Evolutionary conservation across 768 basidiomycete species (phyloP).

Genomic region (Serendipita indica): DNA sequence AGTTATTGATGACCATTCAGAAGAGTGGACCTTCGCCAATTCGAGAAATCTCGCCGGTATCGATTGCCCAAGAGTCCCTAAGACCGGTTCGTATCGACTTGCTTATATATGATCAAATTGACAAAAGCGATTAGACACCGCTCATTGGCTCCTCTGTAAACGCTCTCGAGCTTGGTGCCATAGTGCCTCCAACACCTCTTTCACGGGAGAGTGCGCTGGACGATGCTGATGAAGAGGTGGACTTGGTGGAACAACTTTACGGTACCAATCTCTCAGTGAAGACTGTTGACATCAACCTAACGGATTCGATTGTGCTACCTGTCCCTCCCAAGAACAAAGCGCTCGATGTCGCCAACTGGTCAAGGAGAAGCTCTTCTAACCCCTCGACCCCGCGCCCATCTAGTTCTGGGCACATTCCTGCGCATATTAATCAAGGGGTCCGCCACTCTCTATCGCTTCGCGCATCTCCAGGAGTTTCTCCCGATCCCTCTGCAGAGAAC

Average conservation of each 20-base stretch:
- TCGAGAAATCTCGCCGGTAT: not conserved
- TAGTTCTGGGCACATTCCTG: not conserved
- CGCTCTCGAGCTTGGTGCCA: not conserved
- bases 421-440: not conserved
- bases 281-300: conserved; percentile 56
- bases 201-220: conserved; percentile 16
- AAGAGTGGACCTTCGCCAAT: conserved; percentile 2
- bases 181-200: not conserved
- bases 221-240: conserved; percentile 73
- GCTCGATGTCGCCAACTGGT: conserved; percentile 77
- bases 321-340: conserved; percentile 77
- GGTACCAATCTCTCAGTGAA: conserved; percentile 62
- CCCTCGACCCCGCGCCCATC: conserved; percentile 19
- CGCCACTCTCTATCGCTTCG: not conserved
- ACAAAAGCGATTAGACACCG: not conserved
- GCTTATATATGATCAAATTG: not conserved
- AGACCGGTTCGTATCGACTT: not conserved
- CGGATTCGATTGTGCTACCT: conserved; percentile 72
- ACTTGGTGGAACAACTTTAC: conserved; percentile 91
- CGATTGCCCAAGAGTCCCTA: not conserved
- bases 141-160: not conserved
- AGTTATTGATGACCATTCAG: conserved; percentile 45
- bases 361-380: conserved; percentile 31
- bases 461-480: conserved; percentile 7
- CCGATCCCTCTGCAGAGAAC: not conserved